A percentile compares a stretch with the other conserved stretches of the same genome.
These are phyloP conservation scores for Lunularia cruciata DNA, from an alignment of 225 moss, liverwort and hornwort genomes.

Conservation along the genomic window DNA sequence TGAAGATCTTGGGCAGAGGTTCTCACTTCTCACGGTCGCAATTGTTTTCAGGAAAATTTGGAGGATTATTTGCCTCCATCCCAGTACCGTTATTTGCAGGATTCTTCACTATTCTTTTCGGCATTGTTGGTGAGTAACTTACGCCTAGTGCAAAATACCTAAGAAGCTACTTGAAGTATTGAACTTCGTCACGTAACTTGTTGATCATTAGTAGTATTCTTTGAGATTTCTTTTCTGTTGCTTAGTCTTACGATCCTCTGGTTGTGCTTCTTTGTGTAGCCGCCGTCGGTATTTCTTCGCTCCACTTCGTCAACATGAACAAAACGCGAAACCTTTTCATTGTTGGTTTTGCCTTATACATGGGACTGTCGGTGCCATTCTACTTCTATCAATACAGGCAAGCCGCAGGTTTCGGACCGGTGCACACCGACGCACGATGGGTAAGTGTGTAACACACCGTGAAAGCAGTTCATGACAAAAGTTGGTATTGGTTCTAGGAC, in stretches of 20 bases:
- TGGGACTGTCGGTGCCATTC: conserved; percentile 81
- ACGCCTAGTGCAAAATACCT: no score
- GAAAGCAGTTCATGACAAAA: background rate
- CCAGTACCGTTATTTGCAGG: conserved; percentile 68
- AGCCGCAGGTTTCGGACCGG: conserved; percentile 70
- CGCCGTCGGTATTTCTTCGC: conserved; percentile 70
- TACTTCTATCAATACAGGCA: conserved; percentile 73
- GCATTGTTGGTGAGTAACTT: conserved; percentile 57
- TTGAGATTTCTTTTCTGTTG: no score
- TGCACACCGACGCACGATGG: conserved; percentile 59
- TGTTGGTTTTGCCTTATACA: conserved; percentile 75
- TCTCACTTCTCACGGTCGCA: background rate
- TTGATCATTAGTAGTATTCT: no score
- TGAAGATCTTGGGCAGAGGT: background rate
- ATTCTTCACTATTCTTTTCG: conserved; percentile 65
- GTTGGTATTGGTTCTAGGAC: background rate
- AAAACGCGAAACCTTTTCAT: conserved; percentile 90
- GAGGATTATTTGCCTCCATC: conserved; percentile 56
- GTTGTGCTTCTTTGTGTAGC: no score
- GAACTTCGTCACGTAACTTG: no score
- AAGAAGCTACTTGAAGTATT: no score
- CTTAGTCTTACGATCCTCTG: no score
- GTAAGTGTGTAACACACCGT: conserved; percentile 30
- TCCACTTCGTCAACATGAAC: conserved; percentile 93
- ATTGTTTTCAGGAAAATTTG: conserved; percentile 58